Evolutionary conservation across 2,329 filamentous ascomycete species (phyloP), one percentile per base, ranked within the genome.

Genomic region (Clathrospora elynae): DNA sequence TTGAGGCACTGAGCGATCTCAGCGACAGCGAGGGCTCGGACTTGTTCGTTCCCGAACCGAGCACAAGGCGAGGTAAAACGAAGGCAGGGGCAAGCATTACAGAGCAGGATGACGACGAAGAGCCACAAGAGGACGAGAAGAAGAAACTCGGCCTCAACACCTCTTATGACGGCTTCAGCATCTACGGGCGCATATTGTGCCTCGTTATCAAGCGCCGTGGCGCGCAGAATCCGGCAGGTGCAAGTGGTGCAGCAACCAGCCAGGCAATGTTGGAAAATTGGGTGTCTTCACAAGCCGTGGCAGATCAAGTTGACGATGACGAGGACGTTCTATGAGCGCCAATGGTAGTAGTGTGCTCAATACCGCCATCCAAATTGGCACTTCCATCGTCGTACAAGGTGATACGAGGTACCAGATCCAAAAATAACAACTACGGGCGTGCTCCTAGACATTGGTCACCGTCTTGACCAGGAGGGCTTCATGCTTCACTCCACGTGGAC

Each of bases 161-260:
- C 17, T 85, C 84, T 10, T 99, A 97, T 71, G 90, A 97, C 62
- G 92, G 93, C 6, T 97, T 97, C 72, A 88, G 87, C 59, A 96
- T 99, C 64, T 95, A 96, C 72, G 90, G 93, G 8, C 87, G 90
- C 57, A 90, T 96, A 32, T 76, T 99, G 17, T 97, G 91, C 70
- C 78, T 99, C 45, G 87, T 99, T 6, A 85, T 99, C 70, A 88
- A 86, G 66, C 84, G 86, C 49, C 86, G 84, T 53, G 78, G 76
- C 33, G 51, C 42, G 6, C 59, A 60, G 13, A 49, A 42, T 17
- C 39, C 46, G 14, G 30, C 54, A 24, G 55, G 53, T 32, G 54
- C 50, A 33, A 52, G 35, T 36, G 47, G 42, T 31, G 52, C 58
- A 23, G 44, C 42, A 9, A 64, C 68, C 16, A 67, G 64, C 34